Conservation (phyloP, 768 basidiomycete species). For the Lyophyllum atratum region DNA sequence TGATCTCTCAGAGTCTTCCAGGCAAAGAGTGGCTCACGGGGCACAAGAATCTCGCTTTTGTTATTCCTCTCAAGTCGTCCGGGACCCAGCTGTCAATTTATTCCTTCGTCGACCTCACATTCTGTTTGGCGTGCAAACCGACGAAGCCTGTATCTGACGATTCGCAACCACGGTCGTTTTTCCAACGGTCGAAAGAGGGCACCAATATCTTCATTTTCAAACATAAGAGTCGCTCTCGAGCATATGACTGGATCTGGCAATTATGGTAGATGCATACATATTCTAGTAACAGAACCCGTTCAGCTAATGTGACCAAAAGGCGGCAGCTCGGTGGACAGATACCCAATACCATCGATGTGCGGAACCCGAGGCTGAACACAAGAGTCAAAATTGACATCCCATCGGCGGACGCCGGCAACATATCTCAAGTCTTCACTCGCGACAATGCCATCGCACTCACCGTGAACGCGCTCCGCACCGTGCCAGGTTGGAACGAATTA, state of each 20-base stretch:
- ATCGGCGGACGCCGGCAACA: slow-evolving; percentile 36
- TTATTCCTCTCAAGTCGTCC: slow-evolving; percentile 68
- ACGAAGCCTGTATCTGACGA: slow-evolving; percentile 41
- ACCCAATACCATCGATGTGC: slow-evolving; percentile 69
- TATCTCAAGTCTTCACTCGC: slow-evolving; percentile 55
- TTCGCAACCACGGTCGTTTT: slow-evolving; percentile 46
- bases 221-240: slow-evolving; percentile 70
- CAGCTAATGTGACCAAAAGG: slow-evolving; percentile 41
- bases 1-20: slow-evolving; percentile 50
- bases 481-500: slow-evolving; percentile 64
- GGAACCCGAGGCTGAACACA: slow-evolving; percentile 66
- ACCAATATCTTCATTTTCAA: slow-evolving; percentile 91
- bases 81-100: slow-evolving; percentile 80
- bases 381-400: slow-evolving; percentile 75
- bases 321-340: slow-evolving; percentile 70
- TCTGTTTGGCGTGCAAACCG: slow-evolving; percentile 72
- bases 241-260: slow-evolving; percentile 89
- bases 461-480: slow-evolving; percentile 51
- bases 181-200: slow-evolving; percentile 58
- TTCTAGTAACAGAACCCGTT: neutral
- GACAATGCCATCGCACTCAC: slow-evolving; percentile 67
- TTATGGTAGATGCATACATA: slow-evolving; percentile 56
- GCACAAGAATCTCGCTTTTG: slow-evolving; percentile 77
- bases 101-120: slow-evolving; percentile 84
- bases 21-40: slow-evolving; percentile 67